Evolutionary conservation across 176 grass and related monocot genomes (phyloP).

Genomic region (Bromus sterilis): DNA sequence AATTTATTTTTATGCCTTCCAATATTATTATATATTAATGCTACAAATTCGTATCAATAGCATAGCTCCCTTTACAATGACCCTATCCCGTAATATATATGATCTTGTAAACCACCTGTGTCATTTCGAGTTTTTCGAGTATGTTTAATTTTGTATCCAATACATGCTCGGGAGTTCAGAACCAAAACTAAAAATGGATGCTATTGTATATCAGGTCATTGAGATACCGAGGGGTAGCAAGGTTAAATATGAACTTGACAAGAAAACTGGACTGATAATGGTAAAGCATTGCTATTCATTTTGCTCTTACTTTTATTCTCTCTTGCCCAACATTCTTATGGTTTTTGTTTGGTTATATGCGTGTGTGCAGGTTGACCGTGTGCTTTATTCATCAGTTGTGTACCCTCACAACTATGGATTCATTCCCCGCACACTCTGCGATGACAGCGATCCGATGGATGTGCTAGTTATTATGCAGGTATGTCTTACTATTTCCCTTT

Average conservation of each 20-base stretch:
- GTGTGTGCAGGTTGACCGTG: conserved; percentile 65
- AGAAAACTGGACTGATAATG: conserved; percentile 96
- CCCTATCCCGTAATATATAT: no score
- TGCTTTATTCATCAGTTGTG: conserved; percentile 93
- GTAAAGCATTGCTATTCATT: not conserved
- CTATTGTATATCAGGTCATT: conserved; percentile 48
- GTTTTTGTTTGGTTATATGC: not conserved
- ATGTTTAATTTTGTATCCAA: not conserved
- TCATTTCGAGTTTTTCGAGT: not conserved
- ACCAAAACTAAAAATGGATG: not conserved
- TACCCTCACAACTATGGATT: conserved; percentile 99
- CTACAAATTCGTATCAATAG: not conserved
- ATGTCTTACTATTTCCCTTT: not conserved
- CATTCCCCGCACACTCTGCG: conserved; percentile 94
- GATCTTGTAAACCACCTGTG: not conserved
- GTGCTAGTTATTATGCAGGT: conserved; percentile 99
- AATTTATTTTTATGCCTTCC: not conserved
- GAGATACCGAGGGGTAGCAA: conserved; percentile 94
- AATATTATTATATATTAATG: not conserved
- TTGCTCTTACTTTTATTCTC: not conserved
- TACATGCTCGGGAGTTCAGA: not conserved
- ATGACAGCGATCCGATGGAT: conserved; percentile 94
- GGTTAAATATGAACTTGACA: conserved; percentile 98
- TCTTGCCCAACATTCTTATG: not conserved
- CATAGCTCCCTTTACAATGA: not conserved